A percentile compares a stretch with the other conserved stretches of the same genome.
Conservation (phyloP, 2,329 filamentous ascomycete species). For the Fusarium tricinctum region DNA sequence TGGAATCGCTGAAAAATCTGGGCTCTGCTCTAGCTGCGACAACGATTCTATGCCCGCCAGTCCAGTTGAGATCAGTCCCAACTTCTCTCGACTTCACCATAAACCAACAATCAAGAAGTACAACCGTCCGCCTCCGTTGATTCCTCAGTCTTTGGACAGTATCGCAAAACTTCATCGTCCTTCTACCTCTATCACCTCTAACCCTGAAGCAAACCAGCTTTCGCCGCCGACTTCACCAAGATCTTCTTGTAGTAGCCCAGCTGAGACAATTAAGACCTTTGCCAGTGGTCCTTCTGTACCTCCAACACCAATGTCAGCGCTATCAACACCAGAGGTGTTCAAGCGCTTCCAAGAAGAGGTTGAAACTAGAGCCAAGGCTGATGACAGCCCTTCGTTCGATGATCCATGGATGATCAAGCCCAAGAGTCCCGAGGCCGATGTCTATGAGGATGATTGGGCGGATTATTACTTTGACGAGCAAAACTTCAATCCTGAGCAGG, state of each 20-base stretch:
- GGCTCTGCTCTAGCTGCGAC: slow-evolving; percentile 44
- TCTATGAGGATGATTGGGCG: slow-evolving; percentile 50
- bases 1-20: slow-evolving; percentile 44
- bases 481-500: slow-evolving; percentile 35
- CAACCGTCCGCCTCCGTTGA: slow-evolving; percentile 39
- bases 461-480: slow-evolving; percentile 53
- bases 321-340: slow-evolving; percentile 45
- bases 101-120: slow-evolving; percentile 32
- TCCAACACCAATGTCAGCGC: slow-evolving; percentile 39
- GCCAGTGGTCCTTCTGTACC: slow-evolving; percentile 22
- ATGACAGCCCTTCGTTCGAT: slow-evolving; percentile 26
- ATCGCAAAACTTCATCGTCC: slow-evolving; percentile 38
- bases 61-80: slow-evolving; percentile 15
- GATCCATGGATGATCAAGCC: slow-evolving; percentile 31
- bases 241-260: slow-evolving; percentile 18
- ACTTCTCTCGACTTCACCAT: slow-evolving; percentile 22
- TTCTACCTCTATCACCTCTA: slow-evolving; percentile 26
- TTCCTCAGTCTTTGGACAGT: slow-evolving; percentile 27
- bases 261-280: slow-evolving; percentile 24
- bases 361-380: slow-evolving; percentile 8
- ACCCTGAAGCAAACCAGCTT: slow-evolving; percentile 35
- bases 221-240: slow-evolving; percentile 33
- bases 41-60: slow-evolving; percentile 36
- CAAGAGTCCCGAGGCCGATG: slow-evolving; percentile 25
- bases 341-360: slow-evolving; percentile 39